Evolutionary conservation across 306 rosid species (phyloP).

Genomic region (Gillenia trifoliata): DNA sequence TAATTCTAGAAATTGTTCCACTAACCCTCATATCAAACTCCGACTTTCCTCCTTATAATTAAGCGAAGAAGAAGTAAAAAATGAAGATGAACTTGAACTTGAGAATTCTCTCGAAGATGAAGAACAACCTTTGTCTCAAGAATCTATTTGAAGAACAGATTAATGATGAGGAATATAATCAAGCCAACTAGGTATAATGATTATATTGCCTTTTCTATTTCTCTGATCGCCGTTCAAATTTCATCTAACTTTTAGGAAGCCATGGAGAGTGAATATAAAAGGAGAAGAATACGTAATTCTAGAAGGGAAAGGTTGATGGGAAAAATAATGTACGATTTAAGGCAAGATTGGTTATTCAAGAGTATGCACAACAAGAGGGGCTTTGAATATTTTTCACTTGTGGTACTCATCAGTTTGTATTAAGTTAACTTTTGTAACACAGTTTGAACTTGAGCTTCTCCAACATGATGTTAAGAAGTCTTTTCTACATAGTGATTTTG

Average conservation of each 20-base stretch:
- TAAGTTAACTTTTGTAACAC: background rate
- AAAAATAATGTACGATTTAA: background rate
- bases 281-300: too few relatives aligned
- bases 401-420: background rate
- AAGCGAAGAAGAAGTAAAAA: background rate
- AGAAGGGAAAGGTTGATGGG: too few relatives aligned
- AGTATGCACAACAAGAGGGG: background rate
- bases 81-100: background rate
- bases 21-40: background rate
- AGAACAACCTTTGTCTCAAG: background rate
- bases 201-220: background rate
- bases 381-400: background rate
- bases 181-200: background rate
- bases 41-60: background rate
- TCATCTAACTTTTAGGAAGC: background rate
- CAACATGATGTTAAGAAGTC: background rate
- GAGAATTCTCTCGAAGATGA: background rate
- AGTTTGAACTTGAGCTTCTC: background rate
- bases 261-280: background rate
- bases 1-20: background rate
- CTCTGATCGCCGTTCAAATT: background rate
- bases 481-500: background rate
- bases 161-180: background rate
- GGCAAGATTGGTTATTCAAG: too few relatives aligned
- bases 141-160: background rate